These are phyloP conservation scores for Cymbidium sinense DNA, from an alignment of 106 monocot genomes.

Conservation along the genomic window DNA sequence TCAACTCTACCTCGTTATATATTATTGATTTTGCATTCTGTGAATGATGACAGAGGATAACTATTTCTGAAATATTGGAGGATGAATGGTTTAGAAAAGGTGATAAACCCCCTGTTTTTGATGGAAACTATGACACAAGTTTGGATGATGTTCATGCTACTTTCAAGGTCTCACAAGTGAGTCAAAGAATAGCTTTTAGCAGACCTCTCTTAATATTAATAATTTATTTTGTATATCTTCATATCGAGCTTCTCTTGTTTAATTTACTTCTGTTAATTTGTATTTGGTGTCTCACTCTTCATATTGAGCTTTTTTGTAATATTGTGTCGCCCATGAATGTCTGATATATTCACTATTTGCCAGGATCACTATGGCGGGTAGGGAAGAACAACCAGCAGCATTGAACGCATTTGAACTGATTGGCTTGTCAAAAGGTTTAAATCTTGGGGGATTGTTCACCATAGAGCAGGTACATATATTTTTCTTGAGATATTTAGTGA, in stretches of 20 bases:
- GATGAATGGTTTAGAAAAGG: conserved; percentile 94
- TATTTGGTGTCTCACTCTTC: background rate
- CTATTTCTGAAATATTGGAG: conserved; percentile 73
- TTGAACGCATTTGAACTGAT: conserved; percentile 94
- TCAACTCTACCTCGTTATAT: background rate
- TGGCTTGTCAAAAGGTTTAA: conserved; percentile 77
- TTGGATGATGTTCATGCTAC: conserved; percentile 72
- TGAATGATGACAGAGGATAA: conserved; percentile 52
- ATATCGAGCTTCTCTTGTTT: background rate
- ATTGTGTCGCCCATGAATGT: background rate
- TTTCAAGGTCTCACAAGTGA: conserved; percentile 68
- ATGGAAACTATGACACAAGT: conserved; percentile 55
- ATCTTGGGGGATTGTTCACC: conserved; percentile 78
- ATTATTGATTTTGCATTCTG: conserved; percentile 8
- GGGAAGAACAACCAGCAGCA: conserved; percentile 50
- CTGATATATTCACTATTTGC: background rate
- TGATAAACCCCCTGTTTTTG: conserved; percentile 70
- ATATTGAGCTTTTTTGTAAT: background rate
- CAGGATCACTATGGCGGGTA: conserved; percentile 56
- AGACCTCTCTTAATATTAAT: background rate
- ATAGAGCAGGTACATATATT: conserved; percentile 44
- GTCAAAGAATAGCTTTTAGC: conserved; percentile 18
- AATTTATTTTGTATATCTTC: background rate
- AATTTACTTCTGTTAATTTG: too few species aligned
- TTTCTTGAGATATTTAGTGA: background rate